phyloP scores from a whole-genome alignment of 371 early-diverging fungal genomes.

The Mucor irregularis region DNA sequence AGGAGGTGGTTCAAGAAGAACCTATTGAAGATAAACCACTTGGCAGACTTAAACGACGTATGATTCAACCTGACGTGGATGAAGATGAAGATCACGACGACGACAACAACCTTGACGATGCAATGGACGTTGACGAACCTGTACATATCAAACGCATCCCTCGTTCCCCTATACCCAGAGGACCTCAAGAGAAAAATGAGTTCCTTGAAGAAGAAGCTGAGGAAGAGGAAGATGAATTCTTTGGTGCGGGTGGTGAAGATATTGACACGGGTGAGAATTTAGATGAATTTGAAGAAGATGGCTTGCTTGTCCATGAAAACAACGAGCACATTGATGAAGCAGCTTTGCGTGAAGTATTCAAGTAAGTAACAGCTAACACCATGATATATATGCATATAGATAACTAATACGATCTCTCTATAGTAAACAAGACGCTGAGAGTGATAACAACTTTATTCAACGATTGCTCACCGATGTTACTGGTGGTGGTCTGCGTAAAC shows the following conservation, averaged over 20 bases:
- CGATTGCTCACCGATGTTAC: slow-evolving; percentile 47
- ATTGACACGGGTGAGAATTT: slow-evolving; percentile 32
- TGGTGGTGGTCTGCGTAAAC: slow-evolving; percentile 43
- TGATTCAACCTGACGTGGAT: slow-evolving; percentile 3
- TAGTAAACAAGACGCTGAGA: slow-evolving; percentile 40
- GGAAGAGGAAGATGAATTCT: slow-evolving; percentile 53
- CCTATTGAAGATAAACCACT: slow-evolving; percentile 11
- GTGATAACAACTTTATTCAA: slow-evolving; percentile 40
- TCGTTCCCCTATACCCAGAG: neutral
- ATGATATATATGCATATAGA: too few relatives aligned
- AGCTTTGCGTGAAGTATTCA: slow-evolving; percentile 29
- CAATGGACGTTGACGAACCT: slow-evolving; percentile 14
- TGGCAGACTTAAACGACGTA: slow-evolving; percentile 21
- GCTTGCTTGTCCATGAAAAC: slow-evolving; percentile 38
- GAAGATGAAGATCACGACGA: neutral
- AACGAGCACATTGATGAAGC: slow-evolving; percentile 43
- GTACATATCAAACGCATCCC: neutral
- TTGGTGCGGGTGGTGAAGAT: slow-evolving; percentile 44
- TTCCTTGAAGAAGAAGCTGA: slow-evolving; percentile 52
- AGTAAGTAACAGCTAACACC: too few relatives aligned
- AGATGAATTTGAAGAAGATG: slow-evolving; percentile 49
- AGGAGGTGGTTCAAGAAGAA: neutral
- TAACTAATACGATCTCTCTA: neutral
- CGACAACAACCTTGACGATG: neutral
- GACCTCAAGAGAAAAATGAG: slow-evolving; percentile 18